Conservation (phyloP, 345 rosid genomes). For the Erucastrum elatum region DNA sequence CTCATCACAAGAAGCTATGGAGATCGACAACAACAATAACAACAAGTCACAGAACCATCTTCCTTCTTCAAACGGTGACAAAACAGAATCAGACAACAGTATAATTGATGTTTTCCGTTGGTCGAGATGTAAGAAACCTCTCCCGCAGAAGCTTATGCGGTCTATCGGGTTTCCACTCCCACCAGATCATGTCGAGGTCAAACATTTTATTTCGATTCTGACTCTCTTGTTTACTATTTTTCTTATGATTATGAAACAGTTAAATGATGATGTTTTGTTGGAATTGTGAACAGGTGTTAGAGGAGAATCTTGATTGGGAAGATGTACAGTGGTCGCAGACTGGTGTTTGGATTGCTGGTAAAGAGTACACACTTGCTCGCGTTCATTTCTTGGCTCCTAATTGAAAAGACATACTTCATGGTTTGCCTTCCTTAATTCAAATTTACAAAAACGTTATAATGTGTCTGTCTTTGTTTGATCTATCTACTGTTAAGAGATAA, state of each 20-base stretch:
- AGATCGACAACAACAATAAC: constrained; percentile 44
- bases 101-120: constrained; percentile 84
- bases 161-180: constrained; percentile 91
- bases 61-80: constrained; percentile 67
- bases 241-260: not conserved
- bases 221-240: not conserved
- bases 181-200: constrained; percentile 82
- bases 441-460: not conserved
- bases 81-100: constrained; percentile 57
- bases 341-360: constrained; percentile 95
- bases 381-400: constrained; percentile 82
- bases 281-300: constrained; percentile 60
- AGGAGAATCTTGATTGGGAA: constrained; percentile 95
- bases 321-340: constrained; percentile 99
- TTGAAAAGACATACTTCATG: constrained; percentile 19
- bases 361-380: constrained; percentile 84
- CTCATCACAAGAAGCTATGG: constrained; percentile 53
- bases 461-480: not conserved
- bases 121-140: constrained; percentile 91
- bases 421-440: not conserved
- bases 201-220: not conserved
- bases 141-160: constrained; percentile 84
- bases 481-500: constrained; percentile 14
- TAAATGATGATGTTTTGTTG: not conserved
- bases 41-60: constrained; percentile 61